Evolutionary conservation across 495 filamentous ascomycete species (phyloP), one percentile per base, ranked within the genome.

Genomic region (Penicillium simplicissimum): DNA sequence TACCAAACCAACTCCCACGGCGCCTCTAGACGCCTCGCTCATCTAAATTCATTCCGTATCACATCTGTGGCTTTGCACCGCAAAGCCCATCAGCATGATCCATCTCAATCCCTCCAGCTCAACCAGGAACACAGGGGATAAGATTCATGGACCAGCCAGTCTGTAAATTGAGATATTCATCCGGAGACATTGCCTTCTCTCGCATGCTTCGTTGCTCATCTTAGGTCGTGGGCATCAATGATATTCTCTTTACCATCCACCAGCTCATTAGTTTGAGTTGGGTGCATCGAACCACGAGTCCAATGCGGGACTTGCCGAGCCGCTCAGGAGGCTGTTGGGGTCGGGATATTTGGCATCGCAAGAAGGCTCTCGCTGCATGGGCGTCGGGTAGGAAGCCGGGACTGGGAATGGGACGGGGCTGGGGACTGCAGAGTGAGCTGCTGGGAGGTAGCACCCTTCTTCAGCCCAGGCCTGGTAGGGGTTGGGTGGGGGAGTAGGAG

Each of bases 41-140:
- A 52, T 42, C 52, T n/a, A 45, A 34, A 21, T 47, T 25, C n/a
- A 25, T 17, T 31, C 61, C 34, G 47, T 10, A 40, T 53, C 25
- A 33, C 52, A 54, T 42, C 47, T 25, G 45, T 38, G 55, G 21
- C 57, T 58, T 59, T 52, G 47, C 42, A 57, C 49, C 42, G 53
- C 36, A 61, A 61, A 63, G 45, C 55, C 55, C 53, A 55, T 58
- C 54, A 25, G 52, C 60, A 19, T 66, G 58, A 38, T 53, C 62
- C 53, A 62, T 28, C 36, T 47, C 15, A 7, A 47, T 35, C 10
- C 17, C 9, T 37, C 45, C 37, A 19, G 21, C 49, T 66, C 37
- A 42, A 13, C 59, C 56, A 59, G 60, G 40, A 63, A 21, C 21
- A 10, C 21, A 58, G 33, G 8, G 13, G 36, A n/a, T 19, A 7